A percentile compares a stretch with the other conserved stretches of the same genome.
Evolutionary conservation across 2,329 filamentous ascomycete species (phyloP).

Genomic region (Penicillium crustosum): DNA sequence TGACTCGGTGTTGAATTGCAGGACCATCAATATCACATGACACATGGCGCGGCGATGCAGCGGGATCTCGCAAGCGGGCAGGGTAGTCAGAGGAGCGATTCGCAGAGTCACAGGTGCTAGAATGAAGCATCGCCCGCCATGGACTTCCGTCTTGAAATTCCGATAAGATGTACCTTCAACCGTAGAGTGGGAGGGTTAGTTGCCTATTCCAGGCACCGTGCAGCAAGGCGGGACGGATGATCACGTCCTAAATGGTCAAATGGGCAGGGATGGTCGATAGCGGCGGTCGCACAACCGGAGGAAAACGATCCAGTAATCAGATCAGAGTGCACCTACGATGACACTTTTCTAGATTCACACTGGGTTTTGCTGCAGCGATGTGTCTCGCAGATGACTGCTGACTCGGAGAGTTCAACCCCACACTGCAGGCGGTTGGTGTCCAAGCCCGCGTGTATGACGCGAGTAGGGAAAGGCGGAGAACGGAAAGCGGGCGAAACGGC

Average conservation of each 20-base stretch:
- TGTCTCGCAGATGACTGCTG: conserved; percentile 7
- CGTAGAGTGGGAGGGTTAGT: not conserved
- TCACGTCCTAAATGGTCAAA: conserved; percentile 6
- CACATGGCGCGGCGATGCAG: conserved; percentile 18
- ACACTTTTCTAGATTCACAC: not conserved
- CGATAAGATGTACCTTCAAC: not conserved
- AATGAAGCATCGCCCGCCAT: conserved; percentile 23
- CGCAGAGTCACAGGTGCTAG: conserved; percentile 10
- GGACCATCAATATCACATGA: conserved; percentile 19
- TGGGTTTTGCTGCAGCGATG: not conserved
- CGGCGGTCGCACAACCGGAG: conserved; percentile 17
- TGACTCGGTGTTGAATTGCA: conserved; percentile 15
- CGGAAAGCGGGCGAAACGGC: conserved; percentile 16
- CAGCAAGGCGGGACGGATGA: conserved; percentile 3
- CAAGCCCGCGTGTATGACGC: conserved; percentile 1
- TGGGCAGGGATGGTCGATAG: conserved; percentile 11
- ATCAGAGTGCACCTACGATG: conserved; percentile 5
- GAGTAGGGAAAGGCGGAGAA: not conserved
- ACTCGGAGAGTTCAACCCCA: conserved; percentile 8
- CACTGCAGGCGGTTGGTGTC: conserved; percentile 4
- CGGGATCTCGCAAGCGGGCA: conserved; percentile 1
- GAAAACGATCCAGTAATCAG: conserved; percentile 6
- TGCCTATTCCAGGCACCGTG: conserved; percentile 1
- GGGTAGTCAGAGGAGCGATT: conserved; percentile 4
- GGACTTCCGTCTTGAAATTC: not conserved